Conservation (phyloP, 2,329 filamentous ascomycete species). For the Xylariaceae sp. region DNA sequence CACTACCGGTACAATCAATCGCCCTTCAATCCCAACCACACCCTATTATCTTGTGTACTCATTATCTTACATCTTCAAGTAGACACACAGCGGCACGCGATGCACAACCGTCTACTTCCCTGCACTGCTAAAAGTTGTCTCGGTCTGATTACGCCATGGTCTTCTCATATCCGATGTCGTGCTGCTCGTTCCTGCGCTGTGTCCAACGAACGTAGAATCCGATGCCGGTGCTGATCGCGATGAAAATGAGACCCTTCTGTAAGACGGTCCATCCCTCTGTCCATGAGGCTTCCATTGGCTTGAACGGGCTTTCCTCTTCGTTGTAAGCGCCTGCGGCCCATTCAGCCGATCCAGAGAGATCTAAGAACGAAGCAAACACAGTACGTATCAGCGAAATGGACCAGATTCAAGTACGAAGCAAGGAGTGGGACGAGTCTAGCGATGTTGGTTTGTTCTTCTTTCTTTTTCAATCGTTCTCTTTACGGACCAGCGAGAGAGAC, state of each 20-base stretch:
- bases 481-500: conserved; percentile 26
- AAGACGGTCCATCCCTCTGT: conserved; percentile 40
- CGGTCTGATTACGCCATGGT: conserved; percentile 37
- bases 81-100: not conserved
- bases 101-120: conserved; percentile 7
- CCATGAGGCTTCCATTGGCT: not conserved
- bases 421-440: conserved; percentile 30
- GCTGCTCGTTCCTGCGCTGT: conserved; percentile 32
- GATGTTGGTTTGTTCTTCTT: conserved; percentile 7
- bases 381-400: conserved; percentile 29
- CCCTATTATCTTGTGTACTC: no score
- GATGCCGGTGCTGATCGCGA: conserved; percentile 45
- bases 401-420: conserved; percentile 32
- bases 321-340: conserved; percentile 37
- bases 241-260: conserved; percentile 50
- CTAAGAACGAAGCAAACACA: conserved; percentile 21
- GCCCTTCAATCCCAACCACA: not conserved
- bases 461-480: conserved; percentile 2
- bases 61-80: not conserved
- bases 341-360: conserved; percentile 36
- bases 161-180: conserved; percentile 42
- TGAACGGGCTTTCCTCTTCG: conserved; percentile 28
- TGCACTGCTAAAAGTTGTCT: not conserved
- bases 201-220: conserved; percentile 43
- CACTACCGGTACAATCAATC: no score